These are phyloP conservation scores for Colletotrichum sublineola DNA, from an alignment of 2,329 filamentous ascomycete species.

Conservation along the genomic window DNA sequence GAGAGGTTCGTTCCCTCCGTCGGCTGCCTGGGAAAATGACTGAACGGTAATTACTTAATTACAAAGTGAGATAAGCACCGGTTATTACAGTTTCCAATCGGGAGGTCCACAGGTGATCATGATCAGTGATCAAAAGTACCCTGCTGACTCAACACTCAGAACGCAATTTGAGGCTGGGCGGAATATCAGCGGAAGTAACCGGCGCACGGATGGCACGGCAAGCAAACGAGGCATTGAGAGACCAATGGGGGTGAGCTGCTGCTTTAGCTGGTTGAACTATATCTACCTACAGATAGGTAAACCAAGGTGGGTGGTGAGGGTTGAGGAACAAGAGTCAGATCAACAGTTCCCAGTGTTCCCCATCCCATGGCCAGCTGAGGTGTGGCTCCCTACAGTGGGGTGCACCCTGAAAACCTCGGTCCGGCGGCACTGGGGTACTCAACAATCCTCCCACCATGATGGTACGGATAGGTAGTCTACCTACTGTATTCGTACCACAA, in stretches of 20 bases:
- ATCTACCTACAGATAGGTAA: neutral
- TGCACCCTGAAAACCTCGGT: conserved; percentile 31
- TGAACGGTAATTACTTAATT: neutral
- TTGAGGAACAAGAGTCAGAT: neutral
- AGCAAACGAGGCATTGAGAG: neutral
- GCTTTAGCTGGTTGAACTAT: neutral
- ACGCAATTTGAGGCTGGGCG: neutral
- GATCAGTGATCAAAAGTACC: neutral
- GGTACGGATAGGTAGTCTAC: neutral
- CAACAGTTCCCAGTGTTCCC: neutral
- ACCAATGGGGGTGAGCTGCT: neutral
- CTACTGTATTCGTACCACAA: neutral
- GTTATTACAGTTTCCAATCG: neutral
- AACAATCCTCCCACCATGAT: neutral
- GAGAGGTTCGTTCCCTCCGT: neutral
- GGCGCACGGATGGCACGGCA: neutral
- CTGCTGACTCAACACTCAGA: neutral
- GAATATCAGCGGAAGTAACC: conserved; percentile 1
- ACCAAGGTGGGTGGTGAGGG: neutral
- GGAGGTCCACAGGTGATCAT: neutral
- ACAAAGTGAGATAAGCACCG: neutral
- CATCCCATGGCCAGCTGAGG: conserved; percentile 2
- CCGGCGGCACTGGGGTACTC: conserved; percentile 24
- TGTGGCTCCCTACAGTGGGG: conserved; percentile 15
- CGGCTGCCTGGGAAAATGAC: neutral